phyloP scores from a whole-genome alignment of 352 stramenopile species.

The Phytophthora vignae region DNA sequence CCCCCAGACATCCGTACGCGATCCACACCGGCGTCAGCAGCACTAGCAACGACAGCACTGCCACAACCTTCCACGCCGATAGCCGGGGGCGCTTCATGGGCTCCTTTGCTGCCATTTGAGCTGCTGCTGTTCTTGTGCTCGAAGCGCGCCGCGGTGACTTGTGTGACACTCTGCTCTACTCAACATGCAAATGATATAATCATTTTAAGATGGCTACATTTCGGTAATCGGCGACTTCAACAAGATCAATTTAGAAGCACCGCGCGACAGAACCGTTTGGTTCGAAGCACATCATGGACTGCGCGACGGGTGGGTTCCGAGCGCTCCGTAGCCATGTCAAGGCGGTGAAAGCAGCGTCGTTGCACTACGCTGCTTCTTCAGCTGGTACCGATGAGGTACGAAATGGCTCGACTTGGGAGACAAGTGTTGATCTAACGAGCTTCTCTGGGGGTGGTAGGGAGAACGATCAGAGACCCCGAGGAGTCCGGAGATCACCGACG shows the following conservation, averaged over 20 bases:
- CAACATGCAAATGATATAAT: neutral
- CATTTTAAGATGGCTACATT: slow-evolving; percentile 21
- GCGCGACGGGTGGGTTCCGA: slow-evolving; percentile 45
- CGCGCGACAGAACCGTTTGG: neutral
- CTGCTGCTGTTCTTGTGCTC: neutral
- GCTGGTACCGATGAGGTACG: slow-evolving; percentile 9
- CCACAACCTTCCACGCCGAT: slow-evolving; percentile 27
- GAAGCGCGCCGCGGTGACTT: no score
- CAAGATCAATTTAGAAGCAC: slow-evolving; percentile 3
- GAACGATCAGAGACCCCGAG: slow-evolving; percentile 15
- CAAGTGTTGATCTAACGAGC: neutral
- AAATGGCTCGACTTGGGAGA: neutral
- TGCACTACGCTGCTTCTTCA: neutral
- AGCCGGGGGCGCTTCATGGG: slow-evolving; percentile 32
- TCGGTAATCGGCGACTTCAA: slow-evolving; percentile 2
- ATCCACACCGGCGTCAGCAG: slow-evolving; percentile 55
- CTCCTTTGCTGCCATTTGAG: slow-evolving; percentile 13
- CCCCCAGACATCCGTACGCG: slow-evolving; percentile 51
- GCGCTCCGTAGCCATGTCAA: slow-evolving; percentile 53
- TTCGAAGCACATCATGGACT: slow-evolving; percentile 21
- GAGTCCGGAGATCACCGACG: slow-evolving; percentile 1
- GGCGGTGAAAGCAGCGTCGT: slow-evolving; percentile 26
- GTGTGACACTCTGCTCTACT: no score
- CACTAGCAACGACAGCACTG: slow-evolving; percentile 35
- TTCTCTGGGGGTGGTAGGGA: neutral